A percentile compares a stretch with the other conserved stretches of the same genome.
Evolutionary conservation across 208 protist genomes (phyloP).

Genomic region (Leishmania arabica): DNA sequence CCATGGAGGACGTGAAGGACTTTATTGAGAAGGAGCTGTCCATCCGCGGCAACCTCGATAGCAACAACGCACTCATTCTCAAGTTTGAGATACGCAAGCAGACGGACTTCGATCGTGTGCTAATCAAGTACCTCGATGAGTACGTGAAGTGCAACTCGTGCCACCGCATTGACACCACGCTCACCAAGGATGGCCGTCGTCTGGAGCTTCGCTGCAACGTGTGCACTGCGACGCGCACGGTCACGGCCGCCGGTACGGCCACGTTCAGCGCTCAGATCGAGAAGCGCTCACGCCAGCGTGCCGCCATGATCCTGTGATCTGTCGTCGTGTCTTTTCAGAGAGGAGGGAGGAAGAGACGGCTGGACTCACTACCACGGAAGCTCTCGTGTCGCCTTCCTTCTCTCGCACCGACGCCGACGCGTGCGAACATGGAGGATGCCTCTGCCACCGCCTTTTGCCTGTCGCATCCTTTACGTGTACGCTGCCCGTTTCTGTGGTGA

Average conservation of each 20-base stretch:
- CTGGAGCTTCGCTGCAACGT: slow-evolving; percentile 77
- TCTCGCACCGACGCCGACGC: neutral
- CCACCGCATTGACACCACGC: slow-evolving; percentile 85
- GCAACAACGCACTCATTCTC: slow-evolving; percentile 86
- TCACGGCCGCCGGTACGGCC: slow-evolving; percentile 59
- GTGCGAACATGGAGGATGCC: neutral
- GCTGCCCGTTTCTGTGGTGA: neutral
- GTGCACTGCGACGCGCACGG: slow-evolving; percentile 81
- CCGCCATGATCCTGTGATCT: slow-evolving; percentile 60
- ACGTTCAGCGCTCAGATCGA: slow-evolving; percentile 80
- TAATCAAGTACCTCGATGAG: slow-evolving; percentile 89
- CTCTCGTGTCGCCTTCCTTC: neutral
- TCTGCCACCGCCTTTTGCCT: too few species aligned
- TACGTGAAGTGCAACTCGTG: slow-evolving; percentile 94
- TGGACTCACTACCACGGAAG: neutral
- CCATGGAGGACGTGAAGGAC: slow-evolving; percentile 89
- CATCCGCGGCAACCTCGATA: slow-evolving; percentile 83
- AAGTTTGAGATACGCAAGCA: slow-evolving; percentile 88
- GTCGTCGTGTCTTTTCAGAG: neutral
- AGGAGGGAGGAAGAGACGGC: neutral
- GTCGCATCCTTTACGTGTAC: neutral
- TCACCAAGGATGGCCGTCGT: slow-evolving; percentile 79
- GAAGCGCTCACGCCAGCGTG: slow-evolving; percentile 74
- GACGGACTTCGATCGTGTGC: slow-evolving; percentile 76
- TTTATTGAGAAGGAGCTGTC: slow-evolving; percentile 93